A percentile compares a stretch with the other conserved stretches of the same genome.
Conservation (phyloP, 345 rosid genomes). For the Citrus medica region DNA sequence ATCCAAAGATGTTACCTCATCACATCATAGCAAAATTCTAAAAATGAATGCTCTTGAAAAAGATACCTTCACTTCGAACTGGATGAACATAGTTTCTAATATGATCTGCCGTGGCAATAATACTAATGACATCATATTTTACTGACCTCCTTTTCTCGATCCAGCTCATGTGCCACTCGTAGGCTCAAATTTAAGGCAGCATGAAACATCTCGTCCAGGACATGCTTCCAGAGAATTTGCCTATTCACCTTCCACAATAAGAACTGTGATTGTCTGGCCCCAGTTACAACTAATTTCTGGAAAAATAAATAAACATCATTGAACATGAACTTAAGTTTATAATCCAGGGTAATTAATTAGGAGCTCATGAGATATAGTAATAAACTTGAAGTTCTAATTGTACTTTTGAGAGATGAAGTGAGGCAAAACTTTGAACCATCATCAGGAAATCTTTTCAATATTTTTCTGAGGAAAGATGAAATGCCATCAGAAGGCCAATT, state of each 20-base stretch:
- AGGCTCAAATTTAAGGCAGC: slow-evolving; percentile 70
- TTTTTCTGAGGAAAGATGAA: not conserved
- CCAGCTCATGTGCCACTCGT: slow-evolving; percentile 54
- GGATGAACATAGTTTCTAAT: not conserved
- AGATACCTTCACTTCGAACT: not conserved
- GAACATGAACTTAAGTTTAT: not conserved
- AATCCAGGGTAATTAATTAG: not conserved
- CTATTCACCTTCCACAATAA: slow-evolving; percentile 79
- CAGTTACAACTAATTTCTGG: slow-evolving; percentile 58
- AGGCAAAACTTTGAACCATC: not conserved
- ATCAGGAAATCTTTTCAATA: not conserved
- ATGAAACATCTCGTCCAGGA: slow-evolving; percentile 83
- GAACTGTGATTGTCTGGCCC: slow-evolving; percentile 30
- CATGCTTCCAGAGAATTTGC: slow-evolving; percentile 35
- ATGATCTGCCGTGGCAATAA: not conserved
- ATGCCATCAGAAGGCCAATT: not conserved
- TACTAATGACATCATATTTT: not conserved
- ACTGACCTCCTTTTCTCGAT: slow-evolving; percentile 67
- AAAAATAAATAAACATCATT: not conserved
- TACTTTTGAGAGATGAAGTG: not conserved
- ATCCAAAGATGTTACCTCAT: not conserved
- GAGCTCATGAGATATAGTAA: not conserved
- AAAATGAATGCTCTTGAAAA: not conserved
- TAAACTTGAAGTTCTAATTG: not conserved
- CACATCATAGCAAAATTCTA: not conserved